Conservation (phyloP, 1,139 yeast species). For the Kazachstania sp. region DNA sequence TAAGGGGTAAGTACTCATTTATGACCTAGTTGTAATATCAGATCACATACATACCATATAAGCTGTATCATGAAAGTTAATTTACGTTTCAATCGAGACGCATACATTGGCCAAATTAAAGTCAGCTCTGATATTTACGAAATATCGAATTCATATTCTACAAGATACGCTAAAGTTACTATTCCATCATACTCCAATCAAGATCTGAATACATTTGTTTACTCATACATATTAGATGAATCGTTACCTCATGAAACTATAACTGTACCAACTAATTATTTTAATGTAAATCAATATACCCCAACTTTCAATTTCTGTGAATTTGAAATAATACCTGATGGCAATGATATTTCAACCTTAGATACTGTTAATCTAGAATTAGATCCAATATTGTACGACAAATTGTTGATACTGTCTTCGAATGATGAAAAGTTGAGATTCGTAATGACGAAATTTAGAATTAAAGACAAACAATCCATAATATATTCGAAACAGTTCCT, state of each 20-base stretch:
- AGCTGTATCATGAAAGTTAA: constrained; percentile 5
- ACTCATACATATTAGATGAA: constrained; percentile 7
- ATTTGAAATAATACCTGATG: constrained; percentile 6
- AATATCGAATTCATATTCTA: background rate
- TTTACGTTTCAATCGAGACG: constrained; percentile 2
- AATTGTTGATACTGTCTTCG: constrained; percentile 11
- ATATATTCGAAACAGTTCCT: constrained; percentile 14
- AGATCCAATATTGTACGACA: constrained; percentile 17
- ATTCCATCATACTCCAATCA: constrained; percentile 10
- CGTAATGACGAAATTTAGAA: constrained; percentile 17
- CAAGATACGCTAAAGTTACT: constrained; percentile 9
- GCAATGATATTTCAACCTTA: constrained; percentile 8
- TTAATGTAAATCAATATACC: constrained; percentile 5
- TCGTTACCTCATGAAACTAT: constrained; percentile 12
- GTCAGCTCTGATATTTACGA: constrained; percentile 8
- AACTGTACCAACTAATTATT: constrained; percentile 8
- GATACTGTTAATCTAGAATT: constrained; percentile 14
- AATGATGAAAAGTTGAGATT: constrained; percentile 16
- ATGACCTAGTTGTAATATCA: no score
- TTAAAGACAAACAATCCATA: constrained; percentile 13
- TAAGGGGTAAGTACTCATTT: no score
- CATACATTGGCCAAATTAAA: constrained; percentile 6
- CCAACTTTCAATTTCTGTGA: constrained; percentile 14
- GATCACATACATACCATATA: no score
- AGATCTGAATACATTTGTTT: background rate